phyloP scores from a whole-genome alignment of 768 basidiomycete genomes.

The Tricholoma bakamatsutake region DNA sequence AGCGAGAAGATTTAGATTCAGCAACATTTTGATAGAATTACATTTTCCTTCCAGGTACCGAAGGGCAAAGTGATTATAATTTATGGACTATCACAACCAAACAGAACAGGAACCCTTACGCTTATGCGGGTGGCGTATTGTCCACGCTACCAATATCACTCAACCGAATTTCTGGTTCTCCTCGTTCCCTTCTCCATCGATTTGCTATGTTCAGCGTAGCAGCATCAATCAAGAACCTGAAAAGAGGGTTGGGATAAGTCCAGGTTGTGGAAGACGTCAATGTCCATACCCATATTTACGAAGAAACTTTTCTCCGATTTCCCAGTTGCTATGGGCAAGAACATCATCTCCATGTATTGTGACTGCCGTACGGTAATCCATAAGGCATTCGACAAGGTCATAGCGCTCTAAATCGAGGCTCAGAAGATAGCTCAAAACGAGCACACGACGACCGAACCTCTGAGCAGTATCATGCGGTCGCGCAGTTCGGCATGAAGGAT shows the following conservation, averaged over 20 bases:
- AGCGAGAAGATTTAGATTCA: background rate
- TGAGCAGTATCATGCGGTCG: conserved; percentile 84
- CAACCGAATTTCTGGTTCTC: conserved; percentile 64
- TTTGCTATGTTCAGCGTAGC: conserved; percentile 68
- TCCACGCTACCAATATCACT: conserved; percentile 42
- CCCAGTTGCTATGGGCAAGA: conserved; percentile 87
- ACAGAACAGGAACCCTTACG: background rate
- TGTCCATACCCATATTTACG: conserved; percentile 68
- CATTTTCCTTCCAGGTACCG: background rate
- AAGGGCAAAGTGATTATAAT: background rate
- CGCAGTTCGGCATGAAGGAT: conserved; percentile 86
- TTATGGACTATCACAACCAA: conserved; percentile 1
- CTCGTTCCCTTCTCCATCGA: conserved; percentile 83
- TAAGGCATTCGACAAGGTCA: conserved; percentile 73
- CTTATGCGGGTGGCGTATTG: conserved; percentile 21
- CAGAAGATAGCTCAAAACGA: background rate
- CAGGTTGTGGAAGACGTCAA: background rate
- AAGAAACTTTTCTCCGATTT: conserved; percentile 79
- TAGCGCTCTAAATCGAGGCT: conserved; percentile 51
- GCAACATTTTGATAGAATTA: background rate
- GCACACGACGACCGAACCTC: conserved; percentile 43
- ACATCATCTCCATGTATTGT: conserved; percentile 89
- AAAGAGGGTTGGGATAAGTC: conserved; percentile 2
- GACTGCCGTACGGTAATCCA: conserved; percentile 62
- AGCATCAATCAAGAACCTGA: conserved; percentile 75